Evolutionary conservation across 2,329 filamentous ascomycete species (phyloP).

Genomic region (Pestalotiopsis sp.): DNA sequence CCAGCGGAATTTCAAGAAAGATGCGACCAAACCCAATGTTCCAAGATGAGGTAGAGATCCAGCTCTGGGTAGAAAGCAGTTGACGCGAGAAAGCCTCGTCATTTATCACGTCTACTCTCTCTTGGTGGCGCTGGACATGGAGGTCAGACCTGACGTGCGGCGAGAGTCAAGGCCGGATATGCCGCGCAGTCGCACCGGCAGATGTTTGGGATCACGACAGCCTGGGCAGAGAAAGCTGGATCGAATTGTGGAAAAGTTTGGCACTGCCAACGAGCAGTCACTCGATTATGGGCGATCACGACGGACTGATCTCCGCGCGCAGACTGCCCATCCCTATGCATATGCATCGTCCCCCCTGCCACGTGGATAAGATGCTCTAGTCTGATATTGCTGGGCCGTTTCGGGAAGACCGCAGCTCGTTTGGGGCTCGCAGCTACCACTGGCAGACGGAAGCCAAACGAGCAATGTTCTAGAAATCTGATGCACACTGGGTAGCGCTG

Average conservation of each 20-base stretch:
- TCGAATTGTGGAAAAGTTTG: background rate
- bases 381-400: background rate
- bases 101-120: background rate
- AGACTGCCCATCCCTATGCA: background rate
- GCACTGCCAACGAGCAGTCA: background rate
- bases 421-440: background rate
- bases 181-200: background rate
- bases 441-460: background rate
- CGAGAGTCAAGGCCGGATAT: background rate
- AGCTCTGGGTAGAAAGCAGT: background rate
- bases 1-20: background rate
- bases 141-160: background rate
- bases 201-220: background rate
- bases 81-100: background rate
- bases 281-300: background rate
- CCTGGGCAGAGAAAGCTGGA: background rate
- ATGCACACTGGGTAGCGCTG: background rate
- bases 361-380: background rate
- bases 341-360: background rate
- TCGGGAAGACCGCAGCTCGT: background rate
- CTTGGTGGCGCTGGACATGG: background rate
- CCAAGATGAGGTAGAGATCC: background rate
- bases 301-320: background rate
- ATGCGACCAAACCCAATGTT: background rate
- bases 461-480: constrained; percentile 10